These are phyloP conservation scores for Pachysandra terminalis DNA, from an alignment of 164 flowering plant species.

Conservation along the genomic window DNA sequence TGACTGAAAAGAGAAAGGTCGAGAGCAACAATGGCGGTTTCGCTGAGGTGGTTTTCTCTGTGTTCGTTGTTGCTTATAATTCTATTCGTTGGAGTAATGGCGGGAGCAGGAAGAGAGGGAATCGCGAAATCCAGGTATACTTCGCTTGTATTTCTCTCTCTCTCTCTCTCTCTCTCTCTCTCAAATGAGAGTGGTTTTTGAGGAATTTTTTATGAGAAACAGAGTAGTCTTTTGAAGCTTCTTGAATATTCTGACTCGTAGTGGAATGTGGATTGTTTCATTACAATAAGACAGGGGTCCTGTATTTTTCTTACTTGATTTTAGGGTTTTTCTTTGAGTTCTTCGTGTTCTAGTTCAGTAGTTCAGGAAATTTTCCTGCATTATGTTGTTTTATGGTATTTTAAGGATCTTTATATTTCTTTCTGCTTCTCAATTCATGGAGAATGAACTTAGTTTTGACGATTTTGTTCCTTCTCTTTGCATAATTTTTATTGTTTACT, in stretches of 20 bases:
- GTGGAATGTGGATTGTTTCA: too few relatives aligned
- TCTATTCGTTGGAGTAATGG: conserved; percentile 29
- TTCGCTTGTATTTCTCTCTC: conserved; percentile 10
- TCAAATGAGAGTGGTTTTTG: too few relatives aligned
- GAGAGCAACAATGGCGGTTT: conserved; percentile 27
- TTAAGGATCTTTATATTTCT: neutral
- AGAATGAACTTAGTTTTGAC: neutral
- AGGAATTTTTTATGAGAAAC: neutral
- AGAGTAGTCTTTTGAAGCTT: neutral
- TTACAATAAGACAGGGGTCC: neutral
- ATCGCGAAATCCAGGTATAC: conserved; percentile 26
- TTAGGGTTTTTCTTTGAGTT: neutral
- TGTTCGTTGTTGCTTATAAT: conserved; percentile 17
- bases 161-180: too few relatives aligned
- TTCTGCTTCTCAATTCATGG: neutral
- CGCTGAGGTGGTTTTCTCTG: conserved; percentile 19
- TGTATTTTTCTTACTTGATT: neutral
- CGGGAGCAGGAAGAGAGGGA: conserved; percentile 15
- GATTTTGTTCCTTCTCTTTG: neutral
- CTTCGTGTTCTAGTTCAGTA: neutral
- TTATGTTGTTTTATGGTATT: neutral
- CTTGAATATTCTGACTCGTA: too few relatives aligned
- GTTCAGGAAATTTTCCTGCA: neutral
- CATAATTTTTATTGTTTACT: neutral
- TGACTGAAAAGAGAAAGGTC: conserved; percentile 11